Base-by-base conservation (phyloP, 257 asterid genomes). In the Solanum ahanhuiri region DNA sequence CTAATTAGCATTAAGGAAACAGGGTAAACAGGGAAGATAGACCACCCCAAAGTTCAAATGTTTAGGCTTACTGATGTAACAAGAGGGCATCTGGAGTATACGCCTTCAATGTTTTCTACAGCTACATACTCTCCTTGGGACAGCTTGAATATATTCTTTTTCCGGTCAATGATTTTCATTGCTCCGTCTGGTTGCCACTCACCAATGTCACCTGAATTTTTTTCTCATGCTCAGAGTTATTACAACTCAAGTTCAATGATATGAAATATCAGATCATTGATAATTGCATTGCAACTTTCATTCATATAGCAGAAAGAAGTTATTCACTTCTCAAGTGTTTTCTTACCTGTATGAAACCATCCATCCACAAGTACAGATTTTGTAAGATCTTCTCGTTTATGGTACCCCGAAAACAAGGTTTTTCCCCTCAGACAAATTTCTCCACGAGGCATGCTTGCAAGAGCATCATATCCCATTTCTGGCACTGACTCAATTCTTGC, bases 111-210 rank as follows among this genome's bases (percentile, higher is more conserved):
- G 82, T 93, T 91, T 88, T 96, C 98, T 22, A 96, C 98, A 14
- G 98, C 97, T 75, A 96, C 96, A 87, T 96, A 96, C 87, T 96
- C 99, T 10, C 99, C 99, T 92, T 95, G 98, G 35, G 99, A 96
- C 89, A 96, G 90, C 94, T 96, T 96, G 88, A 96, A 96, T 87
- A 96, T 96, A 35, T 96, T 96, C 94, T 96, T 95, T 86, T 96
- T 96, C 88, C 99, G 88, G 87, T 96, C 99, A 51, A 95, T 92
- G 82, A 96, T 93, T 90, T 94, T 96, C 99, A 96, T 92, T 22
- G 94, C 88, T 34, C 99, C 99, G 63, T 91, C 85, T 3, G 94
- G 92, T 88, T 95, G 99, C 94, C 94, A 91, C 89, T 96, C 99
- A 87, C 99, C 99, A 45, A 96, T 88, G 82, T 96, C 99, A 39